Base-by-base conservation (phyloP, 306 rosid genomes). In the Pyrus betulifolia region DNA sequence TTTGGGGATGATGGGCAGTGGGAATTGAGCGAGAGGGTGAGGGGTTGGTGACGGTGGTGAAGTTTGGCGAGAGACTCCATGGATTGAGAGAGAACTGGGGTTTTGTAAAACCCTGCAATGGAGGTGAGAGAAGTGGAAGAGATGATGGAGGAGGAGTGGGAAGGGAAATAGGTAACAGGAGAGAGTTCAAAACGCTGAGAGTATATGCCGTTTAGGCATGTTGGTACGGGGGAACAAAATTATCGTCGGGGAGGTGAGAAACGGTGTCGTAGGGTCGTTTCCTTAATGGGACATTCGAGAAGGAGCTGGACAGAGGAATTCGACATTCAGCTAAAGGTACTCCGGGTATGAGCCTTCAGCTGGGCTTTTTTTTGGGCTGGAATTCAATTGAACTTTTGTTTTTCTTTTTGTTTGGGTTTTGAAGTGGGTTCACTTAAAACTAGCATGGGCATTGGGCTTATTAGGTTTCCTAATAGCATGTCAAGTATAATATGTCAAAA, bases 11-110 rank as follows among this genome's bases (percentile, higher is more conserved):
- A 78, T 30, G 87, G 84, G 78, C 77, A 86, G 75, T 42, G 87
- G 81, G 62, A 89, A 80, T n/a, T 76, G 91, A 87, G 72, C 2
- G 93, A 84, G 64, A 82, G 82, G 68, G 57, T 80, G 70, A 88
- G 81, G 33, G 90, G 83, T 12, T 68, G 96, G 79, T 69, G 87
- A 60, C 52, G 70, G 81, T 66, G 85, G 7, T 70, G 84, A 2
- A 87, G 66, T 71, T 54, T 85, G 4, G 84, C 63, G 14, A 90
- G 80, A 68, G 93, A 78, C 62, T 79, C 92, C 98, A 95, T 95
- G 71, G 71, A 58, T 67, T 42, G 31, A 8, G 72, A 38, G 75
- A 38, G 64, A n/a, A 42, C 17, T 51, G 18, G 69, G 64, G 69
- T 64, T 30, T 64, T 28, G 49, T 71, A 75, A 78, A 82, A 78